Evolutionary conservation across 2,329 filamentous ascomycete species (phyloP), one percentile per base, ranked within the genome.

Genomic region (Fusarium sterilihyphosum): DNA sequence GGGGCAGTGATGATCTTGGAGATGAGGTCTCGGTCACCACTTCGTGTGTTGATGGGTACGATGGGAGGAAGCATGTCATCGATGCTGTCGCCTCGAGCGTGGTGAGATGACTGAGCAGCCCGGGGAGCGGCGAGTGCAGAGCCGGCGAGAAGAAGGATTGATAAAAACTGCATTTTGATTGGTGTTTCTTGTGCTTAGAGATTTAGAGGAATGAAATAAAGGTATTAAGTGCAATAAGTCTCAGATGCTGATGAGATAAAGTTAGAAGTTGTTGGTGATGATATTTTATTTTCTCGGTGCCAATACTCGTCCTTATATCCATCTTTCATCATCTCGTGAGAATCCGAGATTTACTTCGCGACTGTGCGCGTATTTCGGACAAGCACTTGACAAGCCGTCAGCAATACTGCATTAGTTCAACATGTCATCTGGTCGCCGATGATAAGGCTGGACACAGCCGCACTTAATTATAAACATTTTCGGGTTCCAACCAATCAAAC

Each of bases 1-100:
- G 81, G 74, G 1, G 77, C 73, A 0, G 79, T 80, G 29, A 80
- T 54, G 58, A 81, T 76, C 63, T 79, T 79, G 26, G 76, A 38
- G 62, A 81, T 81, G 54, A 81, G 75, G 24, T 77, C 73, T 24
- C 47, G 37, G 53, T 81, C 71, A 29, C 75, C 77, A 22, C 41
- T 22, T 18, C 66, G 31, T 8, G 66, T 69, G 65, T 69, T 69
- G 56, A 69, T 69, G 10, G 66, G 66, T 1, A 69, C 66, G n/a
- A 69, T 69, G 1, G 66, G 66, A 14, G 66, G 66, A 5, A 69
- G 47, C 66, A 69, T 62, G 31, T 44, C 54, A 24, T 68, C 66
- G 29, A 68, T 68, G 10, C 66, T 68, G 5, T 61, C 64, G 29
- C 22, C 24, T 11, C 66, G 65, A 16, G 47, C 8, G 2, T 68